phyloP scores from a whole-genome alignment of 2,329 filamentous ascomycete genomes.

The Alternaria longipes region DNA sequence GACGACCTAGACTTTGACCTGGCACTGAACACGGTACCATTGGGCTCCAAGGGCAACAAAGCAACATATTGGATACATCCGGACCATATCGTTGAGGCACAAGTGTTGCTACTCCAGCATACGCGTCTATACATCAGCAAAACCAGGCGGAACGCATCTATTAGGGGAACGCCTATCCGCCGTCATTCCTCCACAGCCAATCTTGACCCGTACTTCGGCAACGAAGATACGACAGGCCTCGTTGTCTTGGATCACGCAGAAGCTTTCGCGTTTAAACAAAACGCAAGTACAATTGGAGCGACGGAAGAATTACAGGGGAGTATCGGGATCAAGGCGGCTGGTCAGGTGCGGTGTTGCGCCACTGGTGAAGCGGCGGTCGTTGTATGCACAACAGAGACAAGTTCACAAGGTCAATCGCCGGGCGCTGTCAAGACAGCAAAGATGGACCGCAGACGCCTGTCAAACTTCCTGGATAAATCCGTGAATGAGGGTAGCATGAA shows the following conservation, averaged over 20 bases:
- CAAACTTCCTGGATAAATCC: slow-evolving; percentile 50
- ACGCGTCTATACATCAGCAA: slow-evolving; percentile 53
- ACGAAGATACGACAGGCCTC: slow-evolving; percentile 52
- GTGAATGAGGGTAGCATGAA: slow-evolving; percentile 25
- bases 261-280: slow-evolving; percentile 57
- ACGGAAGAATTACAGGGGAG: slow-evolving; percentile 46
- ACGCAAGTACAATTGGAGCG: slow-evolving; percentile 56
- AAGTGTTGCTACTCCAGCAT: slow-evolving; percentile 61
- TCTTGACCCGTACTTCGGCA: slow-evolving; percentile 37
- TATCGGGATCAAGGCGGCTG: slow-evolving; percentile 43
- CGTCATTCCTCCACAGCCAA: slow-evolving; percentile 37
- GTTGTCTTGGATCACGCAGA: slow-evolving; percentile 60
- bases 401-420: slow-evolving; percentile 20
- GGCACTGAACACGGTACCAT: slow-evolving; percentile 57
- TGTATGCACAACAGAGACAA: slow-evolving; percentile 28
- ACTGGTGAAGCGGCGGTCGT: slow-evolving; percentile 45
- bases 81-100: slow-evolving; percentile 64
- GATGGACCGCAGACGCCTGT: slow-evolving; percentile 55
- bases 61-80: slow-evolving; percentile 65
- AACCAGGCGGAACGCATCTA: slow-evolving; percentile 27
- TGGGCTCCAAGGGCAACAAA: slow-evolving; percentile 57
- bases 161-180: slow-evolving; percentile 34
- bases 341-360: slow-evolving; percentile 48
- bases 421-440: slow-evolving; percentile 41
- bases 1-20: slow-evolving; percentile 61